phyloP scores from a whole-genome alignment of 2,329 filamentous ascomycete genomes.

The Ceratocystis smalleyi region DNA sequence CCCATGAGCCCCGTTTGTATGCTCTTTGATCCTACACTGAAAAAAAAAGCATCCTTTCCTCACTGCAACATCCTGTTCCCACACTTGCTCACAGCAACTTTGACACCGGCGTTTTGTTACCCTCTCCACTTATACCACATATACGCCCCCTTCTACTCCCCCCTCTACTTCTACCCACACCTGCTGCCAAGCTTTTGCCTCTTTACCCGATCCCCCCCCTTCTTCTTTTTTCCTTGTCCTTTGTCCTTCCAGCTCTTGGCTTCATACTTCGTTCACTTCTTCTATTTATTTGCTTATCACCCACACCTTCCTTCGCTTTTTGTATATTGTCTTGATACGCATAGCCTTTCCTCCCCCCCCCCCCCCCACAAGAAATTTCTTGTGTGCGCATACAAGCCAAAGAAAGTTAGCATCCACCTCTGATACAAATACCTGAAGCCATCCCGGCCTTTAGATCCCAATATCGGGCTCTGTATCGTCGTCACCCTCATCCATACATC shows the following conservation, averaged over 20 bases:
- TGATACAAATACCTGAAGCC: neutral
- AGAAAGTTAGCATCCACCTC: neutral
- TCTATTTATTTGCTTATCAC: neutral
- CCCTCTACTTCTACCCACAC: neutral
- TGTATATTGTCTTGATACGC: neutral
- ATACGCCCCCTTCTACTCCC: neutral
- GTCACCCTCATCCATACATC: neutral
- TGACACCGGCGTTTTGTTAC: constrained; percentile 1
- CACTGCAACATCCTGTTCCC: neutral
- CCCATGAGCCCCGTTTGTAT: neutral
- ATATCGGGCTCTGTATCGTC: neutral
- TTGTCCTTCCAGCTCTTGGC: neutral
- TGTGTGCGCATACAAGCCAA: neutral
- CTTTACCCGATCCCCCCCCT: neutral
- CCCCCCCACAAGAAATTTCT: neutral
- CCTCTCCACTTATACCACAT: constrained; percentile 3
- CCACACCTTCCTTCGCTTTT: neutral
- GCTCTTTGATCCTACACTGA: neutral
- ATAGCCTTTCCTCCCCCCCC: neutral
- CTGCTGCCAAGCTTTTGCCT: neutral
- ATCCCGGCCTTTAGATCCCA: neutral
- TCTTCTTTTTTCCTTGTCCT: neutral
- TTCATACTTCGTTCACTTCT: neutral
- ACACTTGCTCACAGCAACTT: neutral
- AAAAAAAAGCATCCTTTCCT: neutral